A percentile compares a stretch with the other conserved stretches of the same genome.
These are phyloP conservation scores for Ogataea zsoltii DNA, from an alignment of 805 yeast genomes.

Conservation along the genomic window DNA sequence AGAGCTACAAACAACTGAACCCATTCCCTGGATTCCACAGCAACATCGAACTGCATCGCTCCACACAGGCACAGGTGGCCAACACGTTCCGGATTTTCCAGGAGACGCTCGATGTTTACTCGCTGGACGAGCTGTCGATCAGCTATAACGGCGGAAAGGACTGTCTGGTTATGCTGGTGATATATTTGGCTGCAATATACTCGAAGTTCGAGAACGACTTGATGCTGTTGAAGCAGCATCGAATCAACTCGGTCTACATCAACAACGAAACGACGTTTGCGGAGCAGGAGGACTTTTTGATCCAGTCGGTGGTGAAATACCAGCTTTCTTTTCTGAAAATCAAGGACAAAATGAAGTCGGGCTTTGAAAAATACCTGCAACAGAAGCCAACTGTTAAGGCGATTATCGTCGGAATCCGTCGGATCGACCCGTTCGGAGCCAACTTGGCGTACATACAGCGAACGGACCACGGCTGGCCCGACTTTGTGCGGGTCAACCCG, in stretches of 20 bases:
- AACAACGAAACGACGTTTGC: slow-evolving; percentile 72
- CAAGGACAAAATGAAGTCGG: slow-evolving; percentile 56
- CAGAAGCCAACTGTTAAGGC: slow-evolving; percentile 59
- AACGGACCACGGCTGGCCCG: slow-evolving; percentile 93
- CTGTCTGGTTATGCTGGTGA: slow-evolving; percentile 82
- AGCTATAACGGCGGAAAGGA: slow-evolving; percentile 98
- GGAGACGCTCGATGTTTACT: slow-evolving; percentile 23
- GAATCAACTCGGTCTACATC: slow-evolving; percentile 62
- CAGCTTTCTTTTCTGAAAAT: slow-evolving; percentile 49
- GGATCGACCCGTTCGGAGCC: slow-evolving; percentile 83
- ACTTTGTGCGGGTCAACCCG: slow-evolving; percentile 81
- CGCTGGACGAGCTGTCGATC: slow-evolving; percentile 59
- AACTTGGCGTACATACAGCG: slow-evolving; percentile 57
- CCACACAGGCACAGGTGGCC: slow-evolving; percentile 29
- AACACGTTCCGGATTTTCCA: slow-evolving; percentile 21
- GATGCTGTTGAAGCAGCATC: slow-evolving; percentile 24
- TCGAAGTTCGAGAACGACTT: slow-evolving; percentile 19
- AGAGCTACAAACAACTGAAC: neutral
- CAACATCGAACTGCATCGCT: slow-evolving; percentile 12
- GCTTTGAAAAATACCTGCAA: slow-evolving; percentile 63
- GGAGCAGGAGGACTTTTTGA: slow-evolving; percentile 68
- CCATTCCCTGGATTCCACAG: slow-evolving; percentile 21
- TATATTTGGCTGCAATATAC: slow-evolving; percentile 60
- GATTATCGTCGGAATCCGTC: slow-evolving; percentile 83
- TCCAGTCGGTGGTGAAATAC: slow-evolving; percentile 52